phyloP scores from a whole-genome alignment of 2,329 filamentous ascomycete genomes.

The Pestalotiopsis sp. region DNA sequence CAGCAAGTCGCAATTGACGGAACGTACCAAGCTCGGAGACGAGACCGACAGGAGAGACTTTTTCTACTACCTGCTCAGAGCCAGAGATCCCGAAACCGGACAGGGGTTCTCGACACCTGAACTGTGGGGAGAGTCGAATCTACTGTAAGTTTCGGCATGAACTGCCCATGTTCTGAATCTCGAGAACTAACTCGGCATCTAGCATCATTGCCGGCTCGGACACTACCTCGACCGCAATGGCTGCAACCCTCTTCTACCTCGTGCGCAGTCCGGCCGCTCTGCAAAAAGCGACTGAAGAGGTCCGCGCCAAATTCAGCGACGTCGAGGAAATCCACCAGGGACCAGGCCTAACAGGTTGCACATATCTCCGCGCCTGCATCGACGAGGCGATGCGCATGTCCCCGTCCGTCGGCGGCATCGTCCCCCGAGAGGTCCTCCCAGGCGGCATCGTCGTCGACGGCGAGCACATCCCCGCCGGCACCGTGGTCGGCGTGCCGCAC shows the following conservation, averaged over 20 bases:
- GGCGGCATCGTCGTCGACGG: conserved; percentile 60
- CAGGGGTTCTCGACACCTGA: conserved; percentile 66
- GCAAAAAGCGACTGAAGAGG: conserved; percentile 49
- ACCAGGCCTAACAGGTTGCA: conserved; percentile 48
- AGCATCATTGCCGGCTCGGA: conserved; percentile 73
- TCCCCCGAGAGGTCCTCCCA: conserved; percentile 60
- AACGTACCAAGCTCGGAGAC: conserved; percentile 67
- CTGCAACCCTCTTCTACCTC: conserved; percentile 65
- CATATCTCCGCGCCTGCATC: conserved; percentile 66
- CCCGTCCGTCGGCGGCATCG: conserved; percentile 61
- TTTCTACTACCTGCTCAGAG: conserved; percentile 75
- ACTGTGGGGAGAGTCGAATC: conserved; percentile 71
- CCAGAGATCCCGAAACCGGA: conserved; percentile 71
- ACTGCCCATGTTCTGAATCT: background rate
- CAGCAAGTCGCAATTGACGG: conserved; percentile 66
- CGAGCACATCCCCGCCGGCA: conserved; percentile 57
- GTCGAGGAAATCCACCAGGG: conserved; percentile 61
- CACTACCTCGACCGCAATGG: conserved; percentile 71
- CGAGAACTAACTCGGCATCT: background rate
- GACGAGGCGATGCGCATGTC: conserved; percentile 68
- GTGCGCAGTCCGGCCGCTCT: conserved; percentile 53
- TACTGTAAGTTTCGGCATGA: conserved; percentile 51
- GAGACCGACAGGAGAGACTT: conserved; percentile 72
- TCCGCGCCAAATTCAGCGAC: conserved; percentile 52
- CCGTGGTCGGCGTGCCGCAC: conserved; percentile 65